Evolutionary conservation across 345 rosid genomes (phyloP).

Genomic region (Rhodamnia rubescens): DNA sequence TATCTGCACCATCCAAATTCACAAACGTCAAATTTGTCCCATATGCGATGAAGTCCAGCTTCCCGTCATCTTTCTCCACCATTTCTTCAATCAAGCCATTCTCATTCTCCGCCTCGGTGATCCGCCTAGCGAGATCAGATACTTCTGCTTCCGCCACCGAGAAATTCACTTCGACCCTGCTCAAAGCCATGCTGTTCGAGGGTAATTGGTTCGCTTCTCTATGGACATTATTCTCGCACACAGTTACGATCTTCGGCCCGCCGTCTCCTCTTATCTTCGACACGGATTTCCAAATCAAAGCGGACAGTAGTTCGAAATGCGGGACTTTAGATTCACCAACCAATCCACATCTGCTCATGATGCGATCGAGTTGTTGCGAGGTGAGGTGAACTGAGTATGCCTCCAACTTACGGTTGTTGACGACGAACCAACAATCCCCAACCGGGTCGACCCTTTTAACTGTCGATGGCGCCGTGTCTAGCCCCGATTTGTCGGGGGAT

Average conservation of each 20-base stretch:
- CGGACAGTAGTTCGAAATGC: conserved; percentile 28
- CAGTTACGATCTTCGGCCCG: conserved; percentile 19
- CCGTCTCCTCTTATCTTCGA: conserved; percentile 20
- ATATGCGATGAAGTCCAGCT: conserved; percentile 30
- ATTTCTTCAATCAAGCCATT: conserved; percentile 17
- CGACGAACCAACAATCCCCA: conserved; percentile 37
- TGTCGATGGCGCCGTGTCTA: conserved; percentile 5
- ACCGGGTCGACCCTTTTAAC: conserved; percentile 35
- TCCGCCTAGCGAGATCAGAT: conserved; percentile 24
- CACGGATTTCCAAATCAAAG: conserved; percentile 47
- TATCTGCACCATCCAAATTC: conserved; percentile 31
- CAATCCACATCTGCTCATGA: neutral
- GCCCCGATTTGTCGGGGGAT: neutral
- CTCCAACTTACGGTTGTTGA: conserved; percentile 17
- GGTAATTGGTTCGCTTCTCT: conserved; percentile 1
- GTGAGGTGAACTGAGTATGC: conserved; percentile 19
- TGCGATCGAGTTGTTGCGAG: conserved; percentile 15
- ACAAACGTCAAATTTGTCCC: conserved; percentile 67
- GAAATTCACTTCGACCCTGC: conserved; percentile 24
- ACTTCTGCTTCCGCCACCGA: conserved; percentile 12
- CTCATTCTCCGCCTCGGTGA: conserved; percentile 13
- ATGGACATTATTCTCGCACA: conserved; percentile 10
- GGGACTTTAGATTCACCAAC: neutral
- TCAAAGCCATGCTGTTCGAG: conserved; percentile 24
- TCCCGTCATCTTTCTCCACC: conserved; percentile 7